Evolutionary conservation across 2,329 filamentous ascomycete species (phyloP), one percentile per base, ranked within the genome.

Genomic region (Paecilomyces sp.): DNA sequence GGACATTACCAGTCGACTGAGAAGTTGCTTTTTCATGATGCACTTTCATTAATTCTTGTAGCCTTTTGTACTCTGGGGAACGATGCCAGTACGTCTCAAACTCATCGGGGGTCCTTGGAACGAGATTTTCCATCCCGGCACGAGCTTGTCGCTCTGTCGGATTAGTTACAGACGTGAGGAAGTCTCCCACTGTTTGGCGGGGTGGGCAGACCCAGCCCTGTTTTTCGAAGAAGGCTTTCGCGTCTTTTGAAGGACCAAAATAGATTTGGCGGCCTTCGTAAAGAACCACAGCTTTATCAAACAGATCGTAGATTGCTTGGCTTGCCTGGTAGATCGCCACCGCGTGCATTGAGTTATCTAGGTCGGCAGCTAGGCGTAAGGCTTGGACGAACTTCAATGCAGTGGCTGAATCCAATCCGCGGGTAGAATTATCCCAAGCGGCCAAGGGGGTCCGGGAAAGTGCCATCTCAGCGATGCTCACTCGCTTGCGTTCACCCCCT

Each of bases 251-350:
- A 75, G 0, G n/a, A n/a, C n/a, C n/a, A n/a, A n/a, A n/a, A n/a
- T n/a, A n/a, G n/a, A n/a, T n/a, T n/a, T n/a, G n/a, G n/a, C n/a
- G n/a, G n/a, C n/a, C n/a, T n/a, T n/a, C n/a, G n/a, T n/a, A n/a
- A n/a, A n/a, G n/a, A n/a, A 91, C 83, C 0, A 83, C 78, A 0
- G 82, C 82, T 68, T 89, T 89, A 71, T 90, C 87, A 63, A 90
- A 90, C 15, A 83, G 75, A 61, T 86, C 81, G 57, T 79, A 80
- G 52, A 77, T 74, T 58, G 68, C 75, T 64, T 80, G 77, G 7
- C 76, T 77, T 36, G 77, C 78, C 65, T 80, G 78, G 67, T 86
- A 86, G 31, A 85, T 83, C 1, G 83, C 81, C 15, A 86, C 81
- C 13, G 78, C 78, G 60, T 79, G 79, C 2, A 80, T 78, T 4